A percentile compares a stretch with the other conserved stretches of the same genome.
phyloP scores from a whole-genome alignment of 2,329 filamentous ascomycete genomes.

The Uncinocarpus reesii region DNA sequence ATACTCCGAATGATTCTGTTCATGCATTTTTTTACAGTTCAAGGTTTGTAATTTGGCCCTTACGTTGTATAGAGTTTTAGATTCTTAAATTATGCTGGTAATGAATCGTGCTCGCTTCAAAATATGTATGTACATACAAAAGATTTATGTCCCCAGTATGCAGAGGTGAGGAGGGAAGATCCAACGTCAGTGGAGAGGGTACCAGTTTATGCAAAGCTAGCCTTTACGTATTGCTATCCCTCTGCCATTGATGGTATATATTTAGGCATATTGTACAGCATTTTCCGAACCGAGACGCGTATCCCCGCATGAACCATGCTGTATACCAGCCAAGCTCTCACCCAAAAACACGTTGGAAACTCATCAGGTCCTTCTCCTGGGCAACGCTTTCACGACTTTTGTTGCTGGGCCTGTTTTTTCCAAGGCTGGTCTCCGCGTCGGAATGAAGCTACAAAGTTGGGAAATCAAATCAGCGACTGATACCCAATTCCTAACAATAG shows the following conservation, averaged over 20 bases:
- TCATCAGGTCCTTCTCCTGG: background rate
- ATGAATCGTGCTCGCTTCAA: no score
- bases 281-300: background rate
- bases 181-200: no score
- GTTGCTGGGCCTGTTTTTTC: constrained; percentile 24
- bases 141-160: no score
- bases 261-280: constrained; percentile 10
- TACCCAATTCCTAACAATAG: background rate
- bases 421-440: constrained; percentile 34
- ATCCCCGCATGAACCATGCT: background rate
- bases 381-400: constrained; percentile 16
- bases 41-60: background rate
- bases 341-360: background rate
- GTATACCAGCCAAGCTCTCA: constrained; percentile 1
- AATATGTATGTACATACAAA: no score
- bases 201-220: no score
- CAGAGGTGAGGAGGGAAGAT: no score
- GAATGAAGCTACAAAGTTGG: constrained; percentile 31
- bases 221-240: background rate
- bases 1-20: no score
- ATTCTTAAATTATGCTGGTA: background rate
- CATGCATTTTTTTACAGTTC: background rate
- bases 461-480: background rate
- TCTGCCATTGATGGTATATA: constrained; percentile 4
- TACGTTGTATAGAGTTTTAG: background rate